Evolutionary conservation across 2,329 filamentous ascomycete species (phyloP), one percentile per base, ranked within the genome.

Genomic region (Sporothrix globosa): DNA sequence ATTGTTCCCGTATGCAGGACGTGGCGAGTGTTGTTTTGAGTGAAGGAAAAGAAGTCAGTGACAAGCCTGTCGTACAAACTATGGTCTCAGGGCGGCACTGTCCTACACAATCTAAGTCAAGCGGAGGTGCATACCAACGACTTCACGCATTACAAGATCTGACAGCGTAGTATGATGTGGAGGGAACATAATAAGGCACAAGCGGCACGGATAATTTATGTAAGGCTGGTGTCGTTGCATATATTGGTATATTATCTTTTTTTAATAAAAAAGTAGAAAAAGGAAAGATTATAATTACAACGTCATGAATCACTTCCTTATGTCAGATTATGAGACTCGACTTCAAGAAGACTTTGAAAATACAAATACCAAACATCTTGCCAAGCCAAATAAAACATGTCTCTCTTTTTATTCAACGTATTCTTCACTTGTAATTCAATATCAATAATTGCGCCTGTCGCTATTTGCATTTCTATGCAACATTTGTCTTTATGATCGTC

Each of bases 91-190:
- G 2, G 13, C 41, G 9, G 13, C 41, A 10, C 1, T 39, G 58
- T 61, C 58, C 58, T 61, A 44, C 56, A 46, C 39, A 21, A 61
- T 46, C 58, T 63, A 44, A 46, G 17, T 63, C 58, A 61, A 34
- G 19, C 21, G 14, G 14, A 7, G 7, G 39, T 63, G 58, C 39
- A 19, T n/a, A 13, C 11, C 21, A 63, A 27, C 39, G 39, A 39
- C 58, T 27, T 63, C n/a, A 63, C 39, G 58, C 39, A 63, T 17
- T 17, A 63, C 58, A 63, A 63, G 39, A 63, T 63, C n/a, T 27
- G 39, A 14, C n/a, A 27, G 4, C 7, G 39, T 21, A 60, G 11
- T n/a, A 44, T 39, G 44, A 48, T 19, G 44, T 17, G 44, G 3
- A 6, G 6, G 48, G 48, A n/a, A n/a, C 19, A 50, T 7, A 48